Evolutionary conservation across 2,329 filamentous ascomycete genomes (phyloP).

Genomic region (Alternaria ethzedia): DNA sequence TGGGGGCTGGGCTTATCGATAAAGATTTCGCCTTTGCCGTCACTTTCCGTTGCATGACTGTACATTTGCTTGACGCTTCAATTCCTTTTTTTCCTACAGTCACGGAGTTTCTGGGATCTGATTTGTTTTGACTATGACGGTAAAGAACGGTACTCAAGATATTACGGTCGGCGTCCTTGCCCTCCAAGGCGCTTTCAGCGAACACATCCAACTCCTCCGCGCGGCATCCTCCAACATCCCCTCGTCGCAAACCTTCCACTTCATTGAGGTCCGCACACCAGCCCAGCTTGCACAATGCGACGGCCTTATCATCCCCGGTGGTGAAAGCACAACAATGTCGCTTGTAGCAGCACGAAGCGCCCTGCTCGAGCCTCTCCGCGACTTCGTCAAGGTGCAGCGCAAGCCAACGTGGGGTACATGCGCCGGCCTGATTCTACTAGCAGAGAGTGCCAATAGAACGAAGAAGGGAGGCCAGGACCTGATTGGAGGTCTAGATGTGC

Average conservation of each 20-base stretch:
- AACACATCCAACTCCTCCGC: constrained; percentile 80
- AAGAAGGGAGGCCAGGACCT: constrained; percentile 93
- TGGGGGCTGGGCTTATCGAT: constrained; percentile 22
- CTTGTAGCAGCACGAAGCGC: constrained; percentile 83
- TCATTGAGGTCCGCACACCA: constrained; percentile 81
- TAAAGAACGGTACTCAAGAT: constrained; percentile 11
- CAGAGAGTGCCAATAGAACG: constrained; percentile 83
- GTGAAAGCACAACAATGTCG: constrained; percentile 93
- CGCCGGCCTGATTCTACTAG: constrained; percentile 89
- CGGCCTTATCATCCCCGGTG: constrained; percentile 87
- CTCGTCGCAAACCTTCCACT: constrained; percentile 46
- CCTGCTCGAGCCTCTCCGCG: constrained; percentile 80
- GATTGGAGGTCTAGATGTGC: constrained; percentile 87
- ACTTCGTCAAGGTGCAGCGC: constrained; percentile 86
- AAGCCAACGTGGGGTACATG: constrained; percentile 96
- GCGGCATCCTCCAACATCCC: constrained; percentile 65
- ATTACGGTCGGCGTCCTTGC: constrained; percentile 70
- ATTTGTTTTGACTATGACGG: constrained; percentile 27
- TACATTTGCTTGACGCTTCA: neutral
- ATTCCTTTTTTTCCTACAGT: constrained; percentile 7
- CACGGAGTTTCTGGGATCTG: constrained; percentile 3
- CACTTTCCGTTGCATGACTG: constrained; percentile 11
- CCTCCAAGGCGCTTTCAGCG: constrained; percentile 90
- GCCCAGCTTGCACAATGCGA: constrained; percentile 75
- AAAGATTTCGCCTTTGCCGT: constrained; percentile 8